Base-by-base conservation (phyloP, 805 yeast species). In the Cyberlindnera nakhonratchasimensis region DNA sequence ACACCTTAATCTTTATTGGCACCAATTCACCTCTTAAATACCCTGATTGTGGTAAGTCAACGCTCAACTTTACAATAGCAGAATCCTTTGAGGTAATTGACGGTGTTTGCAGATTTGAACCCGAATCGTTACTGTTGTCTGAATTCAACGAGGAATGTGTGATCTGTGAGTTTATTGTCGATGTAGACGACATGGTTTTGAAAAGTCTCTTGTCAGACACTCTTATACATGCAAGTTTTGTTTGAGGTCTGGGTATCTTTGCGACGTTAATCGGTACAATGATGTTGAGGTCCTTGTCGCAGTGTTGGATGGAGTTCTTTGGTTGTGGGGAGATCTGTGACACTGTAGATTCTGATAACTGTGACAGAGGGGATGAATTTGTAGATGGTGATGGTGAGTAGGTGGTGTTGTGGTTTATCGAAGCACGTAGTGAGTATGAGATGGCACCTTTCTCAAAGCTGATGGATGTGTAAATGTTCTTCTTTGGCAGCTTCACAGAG, bases 371-470 rank as follows among this genome's bases (percentile, higher is more conserved):
- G 6, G 58, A 53, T 9, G 51, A 31, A 24, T 43, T 48, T 24
- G 43, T 39, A 3, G 62, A 48, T 16, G 16, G 58, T 6, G 28
- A n/a, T 14, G 34, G 46, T 4, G 54, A 40, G n/a, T 42, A 26
- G 3, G 35, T 12, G 12, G 44, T 42, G 42, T 43, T 53, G 36
- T 59, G 59, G 39, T 53, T 55, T 19, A 60, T 54, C 5, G 62
- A 52, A 1, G 82, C 82, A 36, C 77, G 73, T 34, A 89, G 65
- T 24, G 65, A 63, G 60, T 89, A 89, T 4, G 74, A 61, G 13
- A 89, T 86, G 16, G 86, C 75, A n/a, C 97, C 96, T 53, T 80
- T 79, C 52, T 90, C 96, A 53, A 89, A 89, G 50, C 80, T 81
- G 20, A 89, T 74, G 38, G 88, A 79, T 18, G 93, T 84, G 61